Evolutionary conservation across 2,329 filamentous ascomycete species (phyloP), one percentile per base, ranked within the genome.

Genomic region (Paraconiothyrium sp.): DNA sequence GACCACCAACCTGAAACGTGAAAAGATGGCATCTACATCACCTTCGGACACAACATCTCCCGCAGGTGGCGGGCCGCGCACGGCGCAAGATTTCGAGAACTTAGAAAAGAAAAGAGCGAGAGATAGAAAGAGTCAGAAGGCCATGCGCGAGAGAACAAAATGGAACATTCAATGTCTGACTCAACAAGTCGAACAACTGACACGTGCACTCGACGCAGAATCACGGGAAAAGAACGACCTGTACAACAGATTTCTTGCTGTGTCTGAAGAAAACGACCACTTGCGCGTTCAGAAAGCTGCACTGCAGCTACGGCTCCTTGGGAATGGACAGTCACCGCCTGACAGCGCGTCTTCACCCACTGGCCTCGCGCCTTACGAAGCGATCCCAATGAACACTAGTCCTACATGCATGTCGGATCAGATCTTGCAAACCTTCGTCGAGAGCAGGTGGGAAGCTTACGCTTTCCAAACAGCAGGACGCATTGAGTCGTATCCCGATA

Each of bases 101-200:
- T 50, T 71, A 5, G 56, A 66, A 27, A 59, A 62, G 39, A 72
- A 72, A 55, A 60, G 70, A 11, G 65, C 66, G 6, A 60, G 69
- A n/a, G 70, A 72, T 48, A 55, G 70, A 13, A 72, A 72, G 56
- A 63, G 62, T n/a, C 67, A 72, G 44, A 66, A 63, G 22, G 69
- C 70, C 1, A 71, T 71, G 66, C 62, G 70, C 16, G 68, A 70
- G 30, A 41, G 70, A 2, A 68, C 66, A 3, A 71, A 67, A 51
- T 69, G 63, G 66, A 69, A 63, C 43, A 68, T 72, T 9, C 58
- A 66, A n/a, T 64, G 55, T 49, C 61, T 72, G 22, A 69, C 64
- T 4, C 63, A 71, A n/a, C 67, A 72, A 47, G 69, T 71, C 37
- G 58, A 54, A 14, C 60, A 67, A 1, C 51, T 72, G 32, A 68